These are phyloP conservation scores for Gastrodia elata DNA, from an alignment of 106 monocot genomes.

Conservation along the genomic window DNA sequence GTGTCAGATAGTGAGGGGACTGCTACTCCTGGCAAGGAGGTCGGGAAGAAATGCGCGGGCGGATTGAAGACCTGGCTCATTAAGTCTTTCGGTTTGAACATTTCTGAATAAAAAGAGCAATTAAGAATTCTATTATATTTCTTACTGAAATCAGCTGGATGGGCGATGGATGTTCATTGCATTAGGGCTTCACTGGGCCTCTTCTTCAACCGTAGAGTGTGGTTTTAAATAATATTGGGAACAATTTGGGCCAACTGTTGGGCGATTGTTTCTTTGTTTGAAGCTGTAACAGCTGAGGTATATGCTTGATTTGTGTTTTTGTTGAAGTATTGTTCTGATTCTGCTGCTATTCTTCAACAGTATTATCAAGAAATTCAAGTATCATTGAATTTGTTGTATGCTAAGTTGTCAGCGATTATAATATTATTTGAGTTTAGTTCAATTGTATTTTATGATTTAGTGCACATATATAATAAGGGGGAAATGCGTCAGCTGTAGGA, in stretches of 20 bases:
- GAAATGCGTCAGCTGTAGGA: no score
- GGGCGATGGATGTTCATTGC: no score
- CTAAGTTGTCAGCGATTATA: no score
- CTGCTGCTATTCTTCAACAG: background rate
- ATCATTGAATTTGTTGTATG: background rate
- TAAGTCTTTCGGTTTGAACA: constrained; percentile 5
- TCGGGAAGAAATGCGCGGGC: constrained; percentile 4
- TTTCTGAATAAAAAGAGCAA: background rate
- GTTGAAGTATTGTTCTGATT: background rate
- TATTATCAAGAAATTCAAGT: no score
- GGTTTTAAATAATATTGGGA: background rate
- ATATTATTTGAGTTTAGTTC: no score
- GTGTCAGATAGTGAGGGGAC: background rate
- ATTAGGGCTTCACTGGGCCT: no score
- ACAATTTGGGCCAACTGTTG: background rate
- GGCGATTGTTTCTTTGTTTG: background rate
- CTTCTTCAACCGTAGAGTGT: background rate
- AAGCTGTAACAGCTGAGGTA: background rate
- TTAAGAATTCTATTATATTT: no score
- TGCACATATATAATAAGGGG: no score
- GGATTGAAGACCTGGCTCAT: constrained; percentile 12
- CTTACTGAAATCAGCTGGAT: background rate
- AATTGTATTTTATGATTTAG: no score
- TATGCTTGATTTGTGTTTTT: background rate
- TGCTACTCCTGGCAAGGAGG: background rate